Conservation (phyloP, 495 filamentous ascomycete species). For the Daldinia loculata region DNA sequence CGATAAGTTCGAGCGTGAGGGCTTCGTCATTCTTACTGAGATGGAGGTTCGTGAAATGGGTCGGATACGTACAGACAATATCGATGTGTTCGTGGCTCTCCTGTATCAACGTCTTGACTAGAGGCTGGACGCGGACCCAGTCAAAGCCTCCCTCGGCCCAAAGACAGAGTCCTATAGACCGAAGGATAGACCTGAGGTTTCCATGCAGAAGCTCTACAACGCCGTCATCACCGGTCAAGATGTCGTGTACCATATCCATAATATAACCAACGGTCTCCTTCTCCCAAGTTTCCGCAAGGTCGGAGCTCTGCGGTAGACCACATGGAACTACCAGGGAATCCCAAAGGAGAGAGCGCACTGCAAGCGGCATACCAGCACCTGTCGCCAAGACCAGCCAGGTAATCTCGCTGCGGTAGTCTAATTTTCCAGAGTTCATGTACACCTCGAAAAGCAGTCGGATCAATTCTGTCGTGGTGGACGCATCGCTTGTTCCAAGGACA, state of each 20-base stretch:
- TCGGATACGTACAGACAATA: not conserved
- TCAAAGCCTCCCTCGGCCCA: not conserved
- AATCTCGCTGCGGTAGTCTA: not conserved
- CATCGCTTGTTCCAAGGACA: not conserved
- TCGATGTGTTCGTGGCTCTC: not conserved
- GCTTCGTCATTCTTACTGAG: not conserved
- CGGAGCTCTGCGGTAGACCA: not conserved
- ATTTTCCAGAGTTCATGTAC: not conserved
- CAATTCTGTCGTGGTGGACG: not conserved
- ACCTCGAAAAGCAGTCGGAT: not conserved
- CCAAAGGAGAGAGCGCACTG: slow-evolving; percentile 3
- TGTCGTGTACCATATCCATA: not conserved
- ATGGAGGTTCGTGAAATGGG: not conserved
- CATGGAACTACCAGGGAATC: not conserved
- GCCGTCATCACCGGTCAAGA: not conserved
- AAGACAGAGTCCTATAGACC: not conserved
- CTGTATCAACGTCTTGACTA: not conserved
- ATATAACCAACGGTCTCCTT: not conserved
- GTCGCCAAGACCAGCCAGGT: not conserved
- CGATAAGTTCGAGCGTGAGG: slow-evolving; percentile 3
- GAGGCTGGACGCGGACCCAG: not conserved
- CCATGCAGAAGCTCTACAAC: not conserved
- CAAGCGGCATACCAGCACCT: not conserved
- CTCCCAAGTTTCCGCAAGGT: not conserved
- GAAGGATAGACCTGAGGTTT: not conserved